Conservation (phyloP, 1,284 basidiomycete genomes). For the Sporisorium iseilematis-ciliati region DNA sequence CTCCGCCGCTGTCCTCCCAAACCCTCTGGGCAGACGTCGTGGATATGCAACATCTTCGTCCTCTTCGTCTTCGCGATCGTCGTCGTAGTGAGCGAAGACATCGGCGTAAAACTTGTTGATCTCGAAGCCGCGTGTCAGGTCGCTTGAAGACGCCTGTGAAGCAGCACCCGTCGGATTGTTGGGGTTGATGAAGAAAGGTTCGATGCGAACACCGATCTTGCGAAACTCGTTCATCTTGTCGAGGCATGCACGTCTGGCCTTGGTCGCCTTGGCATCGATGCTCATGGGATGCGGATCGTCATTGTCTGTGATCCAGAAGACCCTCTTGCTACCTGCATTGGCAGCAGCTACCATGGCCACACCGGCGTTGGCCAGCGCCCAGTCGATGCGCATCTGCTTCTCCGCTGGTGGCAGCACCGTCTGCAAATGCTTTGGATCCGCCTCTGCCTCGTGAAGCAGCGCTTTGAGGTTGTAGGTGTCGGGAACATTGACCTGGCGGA, state of each 20-base stretch:
- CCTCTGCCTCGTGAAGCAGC: constrained; percentile 74
- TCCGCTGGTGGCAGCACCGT: constrained; percentile 66
- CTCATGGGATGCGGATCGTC: constrained; percentile 75
- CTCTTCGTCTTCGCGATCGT: constrained; percentile 53
- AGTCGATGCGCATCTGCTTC: constrained; percentile 75
- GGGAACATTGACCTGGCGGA: constrained; percentile 82
- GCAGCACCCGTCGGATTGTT: constrained; percentile 73
- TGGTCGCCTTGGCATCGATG: constrained; percentile 71
- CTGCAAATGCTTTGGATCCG: constrained; percentile 63
- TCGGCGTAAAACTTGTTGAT: constrained; percentile 78
- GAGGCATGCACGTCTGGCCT: constrained; percentile 40
- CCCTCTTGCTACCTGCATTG: constrained; percentile 86
- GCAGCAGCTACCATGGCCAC: constrained; percentile 75
- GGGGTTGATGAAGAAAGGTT: constrained; percentile 90
- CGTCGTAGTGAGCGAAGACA: constrained; percentile 64
- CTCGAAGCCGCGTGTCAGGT: constrained; percentile 74
- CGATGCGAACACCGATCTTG: constrained; percentile 83
- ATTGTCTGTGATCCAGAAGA: constrained; percentile 92
- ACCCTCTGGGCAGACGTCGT: constrained; percentile 25
- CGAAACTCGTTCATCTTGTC: constrained; percentile 75
- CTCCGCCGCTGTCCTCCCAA: constrained; percentile 32
- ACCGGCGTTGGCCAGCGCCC: constrained; percentile 74
- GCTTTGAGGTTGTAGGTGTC: constrained; percentile 68
- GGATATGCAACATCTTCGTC: constrained; percentile 11
- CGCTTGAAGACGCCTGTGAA: constrained; percentile 17